phyloP scores from a whole-genome alignment of 2,329 filamentous ascomycete genomes.

The Cucurbitaria berberidis region DNA sequence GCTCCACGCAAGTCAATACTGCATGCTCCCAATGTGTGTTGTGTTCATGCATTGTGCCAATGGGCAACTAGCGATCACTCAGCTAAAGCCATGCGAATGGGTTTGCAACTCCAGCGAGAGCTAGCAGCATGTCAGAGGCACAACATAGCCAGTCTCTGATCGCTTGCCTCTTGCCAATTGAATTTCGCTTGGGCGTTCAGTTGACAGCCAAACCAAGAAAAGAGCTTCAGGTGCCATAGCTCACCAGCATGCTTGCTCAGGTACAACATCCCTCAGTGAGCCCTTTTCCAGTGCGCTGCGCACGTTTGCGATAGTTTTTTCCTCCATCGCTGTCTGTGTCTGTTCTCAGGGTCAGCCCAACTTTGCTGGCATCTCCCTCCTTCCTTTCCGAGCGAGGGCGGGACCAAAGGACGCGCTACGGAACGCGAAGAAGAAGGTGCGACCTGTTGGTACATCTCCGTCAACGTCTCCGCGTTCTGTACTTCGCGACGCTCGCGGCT shows the following conservation, averaged over 20 bases:
- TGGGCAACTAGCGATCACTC: no score
- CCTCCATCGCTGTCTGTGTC: conserved; percentile 70
- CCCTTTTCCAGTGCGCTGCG: conserved; percentile 66
- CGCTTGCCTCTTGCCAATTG: neutral
- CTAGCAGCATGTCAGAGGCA: no score
- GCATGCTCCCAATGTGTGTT: no score
- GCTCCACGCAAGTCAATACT: neutral
- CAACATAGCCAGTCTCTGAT: neutral
- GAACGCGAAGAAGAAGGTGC: conserved; percentile 13
- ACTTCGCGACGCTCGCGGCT: neutral
- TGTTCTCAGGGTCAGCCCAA: conserved; percentile 33
- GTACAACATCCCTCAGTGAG: conserved; percentile 71
- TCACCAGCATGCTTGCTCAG: conserved; percentile 66
- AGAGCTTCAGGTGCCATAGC: neutral
- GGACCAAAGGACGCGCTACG: conserved; percentile 2
- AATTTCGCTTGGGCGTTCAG: no score
- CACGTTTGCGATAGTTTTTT: conserved; percentile 76
- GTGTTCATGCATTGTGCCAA: no score
- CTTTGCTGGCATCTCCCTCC: conserved; percentile 7
- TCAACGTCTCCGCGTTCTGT: neutral
- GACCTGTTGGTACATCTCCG: neutral
- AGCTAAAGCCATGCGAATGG: neutral
- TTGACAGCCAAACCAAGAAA: neutral
- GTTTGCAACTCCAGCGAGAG: neutral
- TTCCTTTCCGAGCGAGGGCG: conserved; percentile 12